These are phyloP conservation scores for Tetracladium marchalianum DNA, from an alignment of 495 filamentous ascomycete genomes.

Conservation along the genomic window DNA sequence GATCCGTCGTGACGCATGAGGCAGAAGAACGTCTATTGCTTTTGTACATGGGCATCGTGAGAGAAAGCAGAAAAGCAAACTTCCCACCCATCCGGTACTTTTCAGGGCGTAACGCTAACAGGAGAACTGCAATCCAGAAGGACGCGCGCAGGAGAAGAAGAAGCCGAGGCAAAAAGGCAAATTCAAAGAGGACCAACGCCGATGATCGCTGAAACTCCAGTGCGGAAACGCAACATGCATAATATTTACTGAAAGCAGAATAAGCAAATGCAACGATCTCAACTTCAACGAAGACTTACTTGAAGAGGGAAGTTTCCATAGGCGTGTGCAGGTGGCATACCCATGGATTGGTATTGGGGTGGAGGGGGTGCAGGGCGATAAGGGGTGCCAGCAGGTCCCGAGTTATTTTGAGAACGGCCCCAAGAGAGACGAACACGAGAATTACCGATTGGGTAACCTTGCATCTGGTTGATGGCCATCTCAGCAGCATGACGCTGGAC, in stretches of 20 bases:
- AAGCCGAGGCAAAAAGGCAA: conserved; percentile 11
- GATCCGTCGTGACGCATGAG: conserved; percentile 22
- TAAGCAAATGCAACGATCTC: conserved; percentile 2
- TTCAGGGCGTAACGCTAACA: conserved; percentile 24
- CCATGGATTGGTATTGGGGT: conserved; percentile 77
- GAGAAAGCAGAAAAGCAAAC: conserved; percentile 18
- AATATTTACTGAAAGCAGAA: conserved; percentile 16
- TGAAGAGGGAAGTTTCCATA: conserved; percentile 24
- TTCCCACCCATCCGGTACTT: conserved; percentile 24
- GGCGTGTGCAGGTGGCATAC: conserved; percentile 62
- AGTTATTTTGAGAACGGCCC: conserved; percentile 99
- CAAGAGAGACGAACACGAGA: conserved; percentile 94
- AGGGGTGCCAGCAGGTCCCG: conserved; percentile 89
- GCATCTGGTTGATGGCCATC: conserved; percentile 99
- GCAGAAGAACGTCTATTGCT: conserved; percentile 22
- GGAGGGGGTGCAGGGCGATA: conserved; percentile 93
- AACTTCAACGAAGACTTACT: conserved; percentile 9
- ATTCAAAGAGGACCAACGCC: conserved; percentile 19
- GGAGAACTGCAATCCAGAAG: conserved; percentile 22
- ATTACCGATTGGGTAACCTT: conserved; percentile 98
- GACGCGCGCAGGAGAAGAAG: conserved; percentile 21
- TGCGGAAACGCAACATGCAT: conserved; percentile 21
- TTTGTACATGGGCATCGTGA: conserved; percentile 22
- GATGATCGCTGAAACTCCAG: conserved; percentile 23
- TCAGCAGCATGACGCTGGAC: conserved; percentile 98